Evolutionary conservation across 1,284 basidiomycete genomes (phyloP).

Genomic region (Microbotryum violaceum): DNA sequence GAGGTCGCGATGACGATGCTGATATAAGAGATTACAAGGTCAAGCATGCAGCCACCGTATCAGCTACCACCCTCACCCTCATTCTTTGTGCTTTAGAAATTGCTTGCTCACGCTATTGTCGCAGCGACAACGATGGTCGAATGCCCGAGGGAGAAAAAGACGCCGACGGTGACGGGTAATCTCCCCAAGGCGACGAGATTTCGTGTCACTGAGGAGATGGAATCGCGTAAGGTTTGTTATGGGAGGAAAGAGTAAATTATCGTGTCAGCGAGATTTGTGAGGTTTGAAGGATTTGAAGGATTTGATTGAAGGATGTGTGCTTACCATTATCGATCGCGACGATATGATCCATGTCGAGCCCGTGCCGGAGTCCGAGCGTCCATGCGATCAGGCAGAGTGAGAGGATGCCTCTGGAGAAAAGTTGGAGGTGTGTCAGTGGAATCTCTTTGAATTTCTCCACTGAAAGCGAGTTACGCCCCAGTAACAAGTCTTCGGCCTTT

Average conservation of each 20-base stretch:
- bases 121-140: constrained; percentile 42
- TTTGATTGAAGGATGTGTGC: background rate
- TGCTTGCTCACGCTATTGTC: constrained; percentile 34
- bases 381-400: constrained; percentile 40
- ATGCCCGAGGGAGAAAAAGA: constrained; percentile 43
- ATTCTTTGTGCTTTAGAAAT: background rate
- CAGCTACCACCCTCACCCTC: too few species aligned
- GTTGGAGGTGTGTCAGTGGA: constrained; percentile 5
- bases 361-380: constrained; percentile 43
- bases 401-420: constrained; percentile 29
- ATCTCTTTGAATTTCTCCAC: too few species aligned
- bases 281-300: background rate
- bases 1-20: constrained; percentile 30
- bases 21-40: background rate
- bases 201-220: constrained; percentile 18
- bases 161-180: constrained; percentile 39
- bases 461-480: too few species aligned
- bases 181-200: constrained; percentile 30
- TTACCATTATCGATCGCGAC: constrained; percentile 30
- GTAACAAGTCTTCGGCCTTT: too few species aligned
- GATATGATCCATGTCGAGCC: constrained; percentile 36
- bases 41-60: too few species aligned
- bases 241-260: too few species aligned
- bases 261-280: background rate
- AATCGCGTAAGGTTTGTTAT: background rate